A percentile compares a stretch with the other conserved stretches of the same genome.
phyloP scores from a whole-genome alignment of 805 yeast species.

The Zygoascus biomembranicola region DNA sequence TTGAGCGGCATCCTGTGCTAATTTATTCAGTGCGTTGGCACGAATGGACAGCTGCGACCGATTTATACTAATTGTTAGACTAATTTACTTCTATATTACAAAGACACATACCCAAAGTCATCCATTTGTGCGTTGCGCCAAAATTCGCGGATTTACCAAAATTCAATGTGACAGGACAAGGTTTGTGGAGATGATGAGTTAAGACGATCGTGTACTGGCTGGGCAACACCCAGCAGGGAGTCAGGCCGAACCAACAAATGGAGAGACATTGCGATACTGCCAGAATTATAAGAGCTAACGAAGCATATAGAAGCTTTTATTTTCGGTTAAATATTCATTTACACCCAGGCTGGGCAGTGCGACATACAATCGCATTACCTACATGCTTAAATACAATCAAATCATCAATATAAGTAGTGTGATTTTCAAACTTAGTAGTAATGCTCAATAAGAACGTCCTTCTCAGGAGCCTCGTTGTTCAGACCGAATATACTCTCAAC shows the following conservation, averaged over 20 bases:
- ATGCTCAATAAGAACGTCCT: constrained; percentile 32
- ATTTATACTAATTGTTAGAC: constrained; percentile 24
- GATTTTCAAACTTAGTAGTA: constrained; percentile 22
- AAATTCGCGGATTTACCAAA: not conserved
- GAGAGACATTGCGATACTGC: too few species aligned
- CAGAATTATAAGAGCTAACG: not conserved
- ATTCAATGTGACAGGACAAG: too few species aligned
- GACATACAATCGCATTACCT: not conserved
- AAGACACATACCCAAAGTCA: constrained; percentile 14
- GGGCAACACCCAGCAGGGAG: too few species aligned
- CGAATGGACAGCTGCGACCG: constrained; percentile 28
- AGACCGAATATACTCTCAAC: constrained; percentile 81
- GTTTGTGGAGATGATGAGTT: too few species aligned
- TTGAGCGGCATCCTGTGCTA: constrained; percentile 29
- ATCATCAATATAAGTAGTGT: not conserved
- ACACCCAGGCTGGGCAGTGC: too few species aligned
- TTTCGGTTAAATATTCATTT: too few species aligned
- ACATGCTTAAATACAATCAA: not conserved
- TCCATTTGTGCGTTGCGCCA: constrained; percentile 9
- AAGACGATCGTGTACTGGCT: too few species aligned
- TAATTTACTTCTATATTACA: not conserved
- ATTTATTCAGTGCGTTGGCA: constrained; percentile 31
- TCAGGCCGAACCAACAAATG: too few species aligned
- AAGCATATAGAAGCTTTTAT: not conserved
- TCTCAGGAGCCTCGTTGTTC: constrained; percentile 32